Base-by-base conservation (phyloP, 1,284 basidiomycete genomes). In the Paramarasmius palmivorus region DNA sequence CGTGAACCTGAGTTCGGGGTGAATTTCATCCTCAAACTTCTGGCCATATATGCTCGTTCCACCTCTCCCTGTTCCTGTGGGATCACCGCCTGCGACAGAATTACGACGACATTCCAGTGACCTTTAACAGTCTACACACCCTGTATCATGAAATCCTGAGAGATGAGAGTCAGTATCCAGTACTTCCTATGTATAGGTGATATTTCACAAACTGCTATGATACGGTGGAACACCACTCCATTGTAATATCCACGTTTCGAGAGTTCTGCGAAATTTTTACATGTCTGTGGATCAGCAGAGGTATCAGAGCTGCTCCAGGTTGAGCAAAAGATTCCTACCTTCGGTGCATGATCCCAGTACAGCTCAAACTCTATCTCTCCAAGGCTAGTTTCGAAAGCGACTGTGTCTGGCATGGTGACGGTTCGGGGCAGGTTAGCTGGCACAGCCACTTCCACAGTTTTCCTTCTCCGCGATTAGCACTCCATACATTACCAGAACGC, bases 91-190 rank as follows among this genome's bases (percentile, higher is more conserved):
- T 32, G 29, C 29, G 29, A 32, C 7, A 32, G 12, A 12, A 12
- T 32, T 32, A 32, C n/a, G 29, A 32, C 12, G 12, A 12, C 29
- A 32, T 32, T 32, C 29, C 6, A 32, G 29, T 12, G 12, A 32
- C 6, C 7, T n/a, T 6, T 32, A 12, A 32, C 12, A 12, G 7
- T 6, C 29, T 12, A 32, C 29, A 12, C 12, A 36, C 86, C 85
- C 72, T 96, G 94, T n/a, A 95, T 85, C 94, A 96, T 96, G 66
- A 96, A 96, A 64, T 95, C 93, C 90, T 93, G 49, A 19, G 38
- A 22, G 36, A 42, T 48, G 20, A 34, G 22, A 34, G n/a, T n/a
- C n/a, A n/a, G n/a, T n/a, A n/a, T n/a, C 7, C 46, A 26, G 9
- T 34, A 29, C 9, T 4, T 23, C 12, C 35, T 34, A 25, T n/a